phyloP scores from a whole-genome alignment of 306 rosid genomes.

The Gastrolobium villosum region DNA sequence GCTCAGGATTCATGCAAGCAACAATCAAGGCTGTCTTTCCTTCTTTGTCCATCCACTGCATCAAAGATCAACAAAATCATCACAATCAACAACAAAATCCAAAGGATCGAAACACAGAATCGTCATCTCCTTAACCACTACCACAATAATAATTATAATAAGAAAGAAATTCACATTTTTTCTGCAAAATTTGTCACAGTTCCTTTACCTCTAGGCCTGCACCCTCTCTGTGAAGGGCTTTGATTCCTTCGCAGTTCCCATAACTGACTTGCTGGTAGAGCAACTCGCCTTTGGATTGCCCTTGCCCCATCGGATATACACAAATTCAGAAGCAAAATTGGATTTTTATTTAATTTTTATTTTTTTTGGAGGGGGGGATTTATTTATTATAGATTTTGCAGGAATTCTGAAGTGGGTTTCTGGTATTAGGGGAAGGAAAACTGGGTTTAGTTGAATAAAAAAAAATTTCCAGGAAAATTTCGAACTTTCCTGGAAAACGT shows the following conservation, averaged over 20 bases:
- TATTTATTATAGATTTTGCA: constrained; percentile 10
- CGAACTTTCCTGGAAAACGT: constrained; percentile 54
- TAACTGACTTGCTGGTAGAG: constrained; percentile 86
- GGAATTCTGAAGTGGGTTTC: constrained; percentile 15
- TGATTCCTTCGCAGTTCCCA: constrained; percentile 82
- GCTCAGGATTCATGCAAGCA: constrained; percentile 86
- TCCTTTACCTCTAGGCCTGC: constrained; percentile 86
- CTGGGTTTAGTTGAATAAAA: constrained; percentile 14
- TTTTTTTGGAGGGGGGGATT: background rate
- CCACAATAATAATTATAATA: background rate
- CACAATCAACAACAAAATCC: constrained; percentile 41
- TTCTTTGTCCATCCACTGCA: constrained; percentile 87
- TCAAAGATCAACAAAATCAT: constrained; percentile 38
- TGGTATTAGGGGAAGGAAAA: background rate
- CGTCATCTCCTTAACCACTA: background rate
- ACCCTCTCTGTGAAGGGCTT: constrained; percentile 79
- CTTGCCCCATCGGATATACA: constrained; percentile 76
- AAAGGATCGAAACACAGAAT: constrained; percentile 41
- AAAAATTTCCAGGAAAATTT: constrained; percentile 54
- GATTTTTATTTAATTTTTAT: background rate
- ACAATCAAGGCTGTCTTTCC: constrained; percentile 86
- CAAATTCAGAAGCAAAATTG: constrained; percentile 31
- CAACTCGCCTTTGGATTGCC: constrained; percentile 81
- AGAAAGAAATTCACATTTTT: background rate
- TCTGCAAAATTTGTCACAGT: background rate